phyloP scores from a whole-genome alignment of 345 rosid genomes.

The Corchorus capsularis region DNA sequence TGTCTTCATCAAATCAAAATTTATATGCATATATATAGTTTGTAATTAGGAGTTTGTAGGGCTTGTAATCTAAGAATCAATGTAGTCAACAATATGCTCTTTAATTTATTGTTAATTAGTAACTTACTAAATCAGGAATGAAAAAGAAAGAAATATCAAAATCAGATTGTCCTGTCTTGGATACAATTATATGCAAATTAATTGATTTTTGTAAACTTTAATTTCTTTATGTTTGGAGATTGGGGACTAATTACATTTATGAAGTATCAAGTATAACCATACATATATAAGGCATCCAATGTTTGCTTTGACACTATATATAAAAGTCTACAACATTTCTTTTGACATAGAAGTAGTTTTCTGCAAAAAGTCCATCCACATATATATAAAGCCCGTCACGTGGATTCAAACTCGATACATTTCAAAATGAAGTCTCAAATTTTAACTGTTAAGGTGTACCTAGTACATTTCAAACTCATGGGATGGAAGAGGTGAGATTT shows the following conservation, averaged over 20 bases:
- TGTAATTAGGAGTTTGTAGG: not conserved
- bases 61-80: not conserved
- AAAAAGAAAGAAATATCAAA: not conserved
- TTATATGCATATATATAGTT: not conserved
- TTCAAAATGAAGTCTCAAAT: too few relatives aligned
- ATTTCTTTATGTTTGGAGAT: not conserved
- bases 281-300: too few relatives aligned
- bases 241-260: not conserved
- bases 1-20: not conserved
- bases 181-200: not conserved
- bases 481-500: too few relatives aligned
- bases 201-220: too few relatives aligned
- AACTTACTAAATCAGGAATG: not conserved
- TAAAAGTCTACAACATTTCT: not conserved
- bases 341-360: not conserved
- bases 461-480: too few relatives aligned
- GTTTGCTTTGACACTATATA: too few relatives aligned
- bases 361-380: too few relatives aligned
- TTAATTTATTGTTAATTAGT: too few relatives aligned
- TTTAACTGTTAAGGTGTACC: too few relatives aligned
- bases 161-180: not conserved
- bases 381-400: too few relatives aligned
- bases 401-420: too few relatives aligned
- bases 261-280: not conserved
- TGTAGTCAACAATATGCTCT: too few relatives aligned